Evolutionary conservation across 495 filamentous ascomycete species (phyloP).

Genomic region (Lophiostoma macrostomum): DNA sequence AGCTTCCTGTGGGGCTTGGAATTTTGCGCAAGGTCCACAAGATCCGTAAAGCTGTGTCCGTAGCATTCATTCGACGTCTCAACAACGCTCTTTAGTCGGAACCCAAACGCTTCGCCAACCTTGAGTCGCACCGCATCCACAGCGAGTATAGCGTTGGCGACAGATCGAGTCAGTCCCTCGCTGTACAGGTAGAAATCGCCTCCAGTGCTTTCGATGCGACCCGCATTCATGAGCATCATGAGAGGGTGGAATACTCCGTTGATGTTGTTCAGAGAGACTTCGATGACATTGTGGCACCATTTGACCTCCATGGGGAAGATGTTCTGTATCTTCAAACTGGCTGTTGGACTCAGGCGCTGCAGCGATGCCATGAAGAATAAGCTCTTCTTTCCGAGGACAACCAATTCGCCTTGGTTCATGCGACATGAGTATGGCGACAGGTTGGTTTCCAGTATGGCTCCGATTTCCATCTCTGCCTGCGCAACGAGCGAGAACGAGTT

Average conservation of each 20-base stretch:
- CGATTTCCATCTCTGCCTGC: neutral
- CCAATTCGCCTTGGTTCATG: neutral
- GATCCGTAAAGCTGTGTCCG: neutral
- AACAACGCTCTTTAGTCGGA: conserved; percentile 2
- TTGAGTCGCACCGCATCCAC: neutral
- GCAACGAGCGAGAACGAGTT: conserved; percentile 3
- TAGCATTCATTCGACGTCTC: conserved; percentile 11
- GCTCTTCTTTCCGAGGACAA: neutral
- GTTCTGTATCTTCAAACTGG: neutral
- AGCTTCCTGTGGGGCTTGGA: no score
- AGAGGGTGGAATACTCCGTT: conserved; percentile 9
- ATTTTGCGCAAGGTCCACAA: conserved; percentile 5
- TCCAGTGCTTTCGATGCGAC: conserved; percentile 3
- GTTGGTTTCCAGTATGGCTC: conserved; percentile 4
- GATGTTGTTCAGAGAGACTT: conserved; percentile 3
- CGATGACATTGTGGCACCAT: conserved; percentile 4
- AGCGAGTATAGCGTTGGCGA: conserved; percentile 2
- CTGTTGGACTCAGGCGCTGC: neutral
- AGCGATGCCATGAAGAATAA: neutral
- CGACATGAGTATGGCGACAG: conserved; percentile 6
- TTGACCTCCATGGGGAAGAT: conserved; percentile 6
- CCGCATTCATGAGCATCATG: conserved; percentile 11
- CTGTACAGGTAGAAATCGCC: conserved; percentile 1
- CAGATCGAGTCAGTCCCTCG: conserved; percentile 5
- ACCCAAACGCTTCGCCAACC: conserved; percentile 6